Evolutionary conservation across 1,284 basidiomycete genomes (phyloP).

Genomic region (Trichosporon ovoides): DNA sequence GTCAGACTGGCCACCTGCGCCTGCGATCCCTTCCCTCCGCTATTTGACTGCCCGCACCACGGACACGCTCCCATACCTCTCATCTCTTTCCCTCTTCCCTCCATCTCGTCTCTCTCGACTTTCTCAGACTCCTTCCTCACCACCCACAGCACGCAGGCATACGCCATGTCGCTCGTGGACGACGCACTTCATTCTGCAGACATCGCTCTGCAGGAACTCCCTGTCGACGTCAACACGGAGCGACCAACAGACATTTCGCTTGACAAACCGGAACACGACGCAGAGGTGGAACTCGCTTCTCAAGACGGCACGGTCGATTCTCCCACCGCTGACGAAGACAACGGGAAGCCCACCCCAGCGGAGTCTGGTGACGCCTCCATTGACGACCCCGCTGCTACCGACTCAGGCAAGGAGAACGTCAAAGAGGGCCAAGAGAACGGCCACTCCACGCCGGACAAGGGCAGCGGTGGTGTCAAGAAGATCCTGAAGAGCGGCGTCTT

Average conservation of each 20-base stretch:
- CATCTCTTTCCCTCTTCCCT: background rate
- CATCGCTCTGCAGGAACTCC: background rate
- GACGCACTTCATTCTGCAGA: background rate
- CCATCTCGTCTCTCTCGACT: background rate
- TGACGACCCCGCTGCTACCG: background rate
- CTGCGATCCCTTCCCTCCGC: background rate
- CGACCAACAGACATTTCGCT: no score
- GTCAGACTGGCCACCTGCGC: no score
- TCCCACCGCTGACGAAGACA: no score
- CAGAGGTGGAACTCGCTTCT: background rate
- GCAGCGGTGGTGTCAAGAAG: constrained; percentile 38
- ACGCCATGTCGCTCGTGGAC: constrained; percentile 9
- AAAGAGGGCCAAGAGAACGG: constrained; percentile 15
- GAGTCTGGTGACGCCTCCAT: constrained; percentile 1
- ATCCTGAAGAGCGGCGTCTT: constrained; percentile 45
- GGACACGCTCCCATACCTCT: no score
- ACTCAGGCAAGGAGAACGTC: constrained; percentile 13
- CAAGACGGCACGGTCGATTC: constrained; percentile 2
- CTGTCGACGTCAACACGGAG: background rate
- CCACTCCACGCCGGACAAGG: constrained; percentile 8
- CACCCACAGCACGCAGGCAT: background rate
- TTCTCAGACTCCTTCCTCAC: background rate
- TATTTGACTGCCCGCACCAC: no score
- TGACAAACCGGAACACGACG: no score
- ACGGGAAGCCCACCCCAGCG: no score